Conservation (phyloP, 768 basidiomycete genomes). For the Leccinum disarticulatum region DNA sequence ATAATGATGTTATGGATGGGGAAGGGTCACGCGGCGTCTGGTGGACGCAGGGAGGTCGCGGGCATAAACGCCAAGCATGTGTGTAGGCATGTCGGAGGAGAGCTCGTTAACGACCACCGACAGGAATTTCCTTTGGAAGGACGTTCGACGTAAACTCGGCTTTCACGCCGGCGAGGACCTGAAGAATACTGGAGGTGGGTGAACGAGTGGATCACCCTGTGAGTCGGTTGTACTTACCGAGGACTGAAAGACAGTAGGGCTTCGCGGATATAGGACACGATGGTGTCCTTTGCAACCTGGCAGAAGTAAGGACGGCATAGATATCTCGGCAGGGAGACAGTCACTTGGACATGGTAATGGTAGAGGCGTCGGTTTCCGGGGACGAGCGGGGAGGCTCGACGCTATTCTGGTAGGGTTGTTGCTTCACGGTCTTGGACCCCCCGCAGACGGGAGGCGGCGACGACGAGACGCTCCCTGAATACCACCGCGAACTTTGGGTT, state of each 20-base stretch:
- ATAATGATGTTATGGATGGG: conserved; percentile 40
- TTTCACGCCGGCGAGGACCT: conserved; percentile 21
- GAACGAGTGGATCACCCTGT: not conserved
- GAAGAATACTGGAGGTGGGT: conserved; percentile 29
- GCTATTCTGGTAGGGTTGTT: conserved; percentile 20
- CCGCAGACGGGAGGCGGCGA: conserved; percentile 38
- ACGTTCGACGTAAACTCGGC: conserved; percentile 6
- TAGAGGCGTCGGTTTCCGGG: conserved; percentile 1
- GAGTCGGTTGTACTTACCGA: conserved; percentile 12
- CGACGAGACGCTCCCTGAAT: conserved; percentile 38
- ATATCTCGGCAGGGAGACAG: conserved; percentile 23
- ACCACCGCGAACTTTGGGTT: conserved; percentile 25
- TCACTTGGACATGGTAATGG: conserved; percentile 7
- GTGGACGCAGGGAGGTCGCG: conserved; percentile 22
- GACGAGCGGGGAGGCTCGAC: conserved; percentile 30
- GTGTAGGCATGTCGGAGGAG: conserved; percentile 33
- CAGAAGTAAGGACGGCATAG: conserved; percentile 22
- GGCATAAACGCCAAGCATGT: conserved; percentile 33
- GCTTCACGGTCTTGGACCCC: conserved; percentile 24
- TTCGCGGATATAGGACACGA: conserved; percentile 28
- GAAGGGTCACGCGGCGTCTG: conserved; percentile 34
- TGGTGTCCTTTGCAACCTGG: conserved; percentile 11
- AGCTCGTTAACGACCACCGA: conserved; percentile 27
- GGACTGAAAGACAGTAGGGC: conserved; percentile 31
- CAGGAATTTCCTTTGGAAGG: conserved; percentile 30